A percentile compares a stretch with the other conserved stretches of the same genome.
Conservation (phyloP, 202 grass and related monocot genomes). For the Alloteropsis angusta region DNA sequence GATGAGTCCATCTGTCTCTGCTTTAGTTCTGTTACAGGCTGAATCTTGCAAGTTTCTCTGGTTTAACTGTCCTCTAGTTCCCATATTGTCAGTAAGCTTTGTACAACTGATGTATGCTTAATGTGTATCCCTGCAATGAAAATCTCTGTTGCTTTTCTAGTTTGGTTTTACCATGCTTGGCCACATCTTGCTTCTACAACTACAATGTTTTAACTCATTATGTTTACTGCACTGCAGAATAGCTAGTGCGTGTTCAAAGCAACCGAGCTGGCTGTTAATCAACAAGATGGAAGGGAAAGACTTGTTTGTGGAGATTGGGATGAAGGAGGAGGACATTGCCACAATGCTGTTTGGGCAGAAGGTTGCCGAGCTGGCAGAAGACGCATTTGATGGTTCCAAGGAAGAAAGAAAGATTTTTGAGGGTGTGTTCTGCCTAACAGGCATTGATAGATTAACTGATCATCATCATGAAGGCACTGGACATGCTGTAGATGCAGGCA, state of each 20-base stretch:
- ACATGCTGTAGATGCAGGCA: constrained; percentile 6
- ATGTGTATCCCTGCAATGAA: constrained; percentile 17
- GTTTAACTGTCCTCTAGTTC: background rate
- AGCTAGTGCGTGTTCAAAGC: background rate
- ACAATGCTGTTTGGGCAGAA: constrained; percentile 59
- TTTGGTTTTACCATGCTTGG: background rate
- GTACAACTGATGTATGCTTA: background rate
- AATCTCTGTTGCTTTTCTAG: background rate
- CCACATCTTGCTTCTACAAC: background rate
- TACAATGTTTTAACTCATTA: background rate
- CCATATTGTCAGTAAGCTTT: background rate
- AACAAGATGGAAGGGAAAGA: constrained; percentile 47
- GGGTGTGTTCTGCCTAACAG: constrained; percentile 28
- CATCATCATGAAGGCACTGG: background rate
- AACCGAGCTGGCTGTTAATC: background rate
- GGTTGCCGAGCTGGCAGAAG: constrained; percentile 27
- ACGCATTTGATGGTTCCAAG: constrained; percentile 42
- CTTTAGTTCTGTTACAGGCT: background rate
- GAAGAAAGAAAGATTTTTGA: constrained; percentile 47
- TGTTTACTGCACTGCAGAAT: background rate
- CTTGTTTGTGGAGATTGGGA: constrained; percentile 32
- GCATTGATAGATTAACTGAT: background rate
- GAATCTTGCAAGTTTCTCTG: background rate
- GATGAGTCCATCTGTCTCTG: background rate
- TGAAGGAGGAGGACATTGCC: constrained; percentile 64